Evolutionary conservation across 441 rosid genomes (phyloP), one percentile per base, ranked within the genome.

Genomic region (Geranium incanum): DNA sequence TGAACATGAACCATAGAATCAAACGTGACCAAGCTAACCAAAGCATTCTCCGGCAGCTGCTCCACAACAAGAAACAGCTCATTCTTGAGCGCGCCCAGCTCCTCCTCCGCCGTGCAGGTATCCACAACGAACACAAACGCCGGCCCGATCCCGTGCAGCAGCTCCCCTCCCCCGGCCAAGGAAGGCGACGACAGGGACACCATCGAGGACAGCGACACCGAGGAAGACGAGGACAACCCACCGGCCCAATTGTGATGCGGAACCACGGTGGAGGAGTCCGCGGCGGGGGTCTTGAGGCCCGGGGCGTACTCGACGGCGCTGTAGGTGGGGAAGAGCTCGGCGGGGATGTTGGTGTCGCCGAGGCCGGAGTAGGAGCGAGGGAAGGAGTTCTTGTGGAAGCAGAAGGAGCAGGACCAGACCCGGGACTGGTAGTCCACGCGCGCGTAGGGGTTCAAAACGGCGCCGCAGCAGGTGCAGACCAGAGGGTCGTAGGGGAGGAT

Each of bases 321-420:
- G 71, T 93, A 88, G 43, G 97, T 93, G 0, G 97, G 98, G 67
- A 89, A 93, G 70, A 93, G 97, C 86, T 93, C 97, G 33, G 98
- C 98, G 1, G 96, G 97, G 68, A 91, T 93, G 75, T 82, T 89
- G 65, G 93, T 84, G 33, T 89, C 96, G 4, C 88, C 86, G 75
- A 88, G 82, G 16, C 89, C 89, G 6, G 87, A 77, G 67, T 93
- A 91, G 43, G 95, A 82, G 48, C 84, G 79, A 4, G 98, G 98
- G 74, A 93, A 91, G 55, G 78, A 72, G 78, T 88, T 93, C 23
- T 73, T 83, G 63, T 63, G 84, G 67, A 79, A 76, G 71, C 98
- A 93, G 74, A 93, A 93, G 69, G 97, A 88, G 75, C 98, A 93
- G 70, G 74, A 66, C 97, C 96, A 93, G 84, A 86, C 79, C 70